These are phyloP conservation scores for Xeromyces bisporus DNA, from an alignment of 495 filamentous ascomycete species.

Conservation along the genomic window DNA sequence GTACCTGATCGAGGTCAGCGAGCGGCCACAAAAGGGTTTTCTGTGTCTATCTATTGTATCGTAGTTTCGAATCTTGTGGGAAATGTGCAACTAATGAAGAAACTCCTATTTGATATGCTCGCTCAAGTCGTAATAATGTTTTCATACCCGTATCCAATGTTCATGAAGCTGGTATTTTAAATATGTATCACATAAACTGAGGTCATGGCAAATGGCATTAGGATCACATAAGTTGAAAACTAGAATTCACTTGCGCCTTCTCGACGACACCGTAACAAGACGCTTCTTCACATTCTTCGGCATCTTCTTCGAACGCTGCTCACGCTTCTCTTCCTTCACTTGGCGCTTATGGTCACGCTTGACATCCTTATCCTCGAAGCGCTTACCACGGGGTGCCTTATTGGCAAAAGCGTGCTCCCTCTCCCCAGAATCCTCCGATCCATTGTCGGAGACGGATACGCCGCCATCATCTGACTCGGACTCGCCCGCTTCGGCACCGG, in stretches of 20 bases:
- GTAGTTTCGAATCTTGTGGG: no score
- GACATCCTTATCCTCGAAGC: constrained; percentile 74
- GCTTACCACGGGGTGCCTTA: constrained; percentile 64
- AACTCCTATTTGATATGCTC: no score
- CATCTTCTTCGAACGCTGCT: constrained; percentile 83
- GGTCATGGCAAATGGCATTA: no score
- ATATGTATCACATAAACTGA: no score
- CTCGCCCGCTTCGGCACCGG: constrained; percentile 19
- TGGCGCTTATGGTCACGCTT: constrained; percentile 81
- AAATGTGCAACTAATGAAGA: no score
- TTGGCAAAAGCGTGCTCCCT: constrained; percentile 37
- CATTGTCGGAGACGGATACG: constrained; percentile 25
- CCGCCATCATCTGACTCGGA: constrained; percentile 28
- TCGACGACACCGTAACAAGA: constrained; percentile 22
- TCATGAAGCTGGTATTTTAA: no score
- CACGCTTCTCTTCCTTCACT: constrained; percentile 88
- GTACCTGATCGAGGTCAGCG: no score
- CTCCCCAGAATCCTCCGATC: constrained; percentile 31
- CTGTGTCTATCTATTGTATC: no score
- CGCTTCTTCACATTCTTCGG: constrained; percentile 84
- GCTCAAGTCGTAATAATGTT: no score
- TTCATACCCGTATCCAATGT: no score
- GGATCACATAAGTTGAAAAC: no score
- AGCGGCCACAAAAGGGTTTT: no score
- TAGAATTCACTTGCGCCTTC: constrained; percentile 31